phyloP scores from a whole-genome alignment of 1,284 basidiomycete species.

The Xerocomus minutiporus region DNA sequence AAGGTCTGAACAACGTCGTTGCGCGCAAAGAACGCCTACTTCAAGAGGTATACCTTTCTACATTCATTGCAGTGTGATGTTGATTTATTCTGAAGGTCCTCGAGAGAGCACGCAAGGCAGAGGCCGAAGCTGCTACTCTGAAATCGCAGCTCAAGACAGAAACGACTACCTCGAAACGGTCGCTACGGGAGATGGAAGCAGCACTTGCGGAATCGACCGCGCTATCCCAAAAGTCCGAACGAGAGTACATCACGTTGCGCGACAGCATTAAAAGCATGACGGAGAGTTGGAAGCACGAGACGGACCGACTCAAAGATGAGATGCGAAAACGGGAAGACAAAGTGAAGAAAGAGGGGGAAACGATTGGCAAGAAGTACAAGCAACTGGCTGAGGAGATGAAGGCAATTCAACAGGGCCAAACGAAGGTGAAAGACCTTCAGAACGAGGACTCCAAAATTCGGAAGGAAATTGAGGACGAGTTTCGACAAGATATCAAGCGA shows the following conservation, averaged over 20 bases:
- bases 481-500: constrained; percentile 44
- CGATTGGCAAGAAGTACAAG: constrained; percentile 60
- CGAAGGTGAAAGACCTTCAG: constrained; percentile 38
- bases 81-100: constrained; percentile 49
- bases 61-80: not conserved
- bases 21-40: constrained; percentile 79
- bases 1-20: constrained; percentile 79
- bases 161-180: constrained; percentile 65
- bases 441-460: constrained; percentile 39
- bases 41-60: constrained; percentile 58
- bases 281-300: constrained; percentile 65
- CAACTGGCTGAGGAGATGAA: constrained; percentile 57
- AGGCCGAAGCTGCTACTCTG: constrained; percentile 61
- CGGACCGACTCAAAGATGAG: constrained; percentile 61
- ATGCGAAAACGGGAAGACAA: constrained; percentile 67
- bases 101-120: constrained; percentile 77
- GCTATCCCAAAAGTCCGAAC: constrained; percentile 71
- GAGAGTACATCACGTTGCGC: constrained; percentile 72
- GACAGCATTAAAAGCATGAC: constrained; percentile 68
- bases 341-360: constrained; percentile 59
- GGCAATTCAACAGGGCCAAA: constrained; percentile 40
- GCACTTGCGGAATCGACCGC: constrained; percentile 66
- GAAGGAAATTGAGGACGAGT: constrained; percentile 49
- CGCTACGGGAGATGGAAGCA: constrained; percentile 71
- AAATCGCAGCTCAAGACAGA: constrained; percentile 71